Percentiles rank a stretch among this genome's conserved stretches.
Evolutionary conservation across 1,284 basidiomycete species (phyloP).

Genomic region (Austropuccinia psidii): DNA sequence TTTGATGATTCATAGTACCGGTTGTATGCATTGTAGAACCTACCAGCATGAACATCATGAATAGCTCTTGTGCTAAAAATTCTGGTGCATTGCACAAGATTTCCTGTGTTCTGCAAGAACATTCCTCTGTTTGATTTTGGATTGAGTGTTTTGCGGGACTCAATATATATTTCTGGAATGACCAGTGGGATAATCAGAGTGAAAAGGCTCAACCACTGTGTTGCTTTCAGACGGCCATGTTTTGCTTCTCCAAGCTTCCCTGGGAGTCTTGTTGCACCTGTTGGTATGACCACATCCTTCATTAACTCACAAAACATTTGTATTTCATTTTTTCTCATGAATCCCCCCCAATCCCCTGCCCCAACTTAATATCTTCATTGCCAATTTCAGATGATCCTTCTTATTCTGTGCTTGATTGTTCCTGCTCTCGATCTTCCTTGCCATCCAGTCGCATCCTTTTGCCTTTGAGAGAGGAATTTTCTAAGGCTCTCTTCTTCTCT

Average conservation of each 20-base stretch:
- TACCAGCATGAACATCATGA: not conserved
- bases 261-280: not conserved
- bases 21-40: not conserved
- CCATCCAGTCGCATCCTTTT: not conserved
- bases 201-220: conserved; percentile 13
- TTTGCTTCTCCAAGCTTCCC: conserved; percentile 1
- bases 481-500: not conserved
- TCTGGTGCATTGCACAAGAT: not conserved
- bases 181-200: not conserved
- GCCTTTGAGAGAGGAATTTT: not conserved
- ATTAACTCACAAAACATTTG: not conserved
- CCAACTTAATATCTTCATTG: no score
- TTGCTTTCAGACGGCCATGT: not conserved
- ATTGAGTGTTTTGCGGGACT: not conserved
- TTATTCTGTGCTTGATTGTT: no score
- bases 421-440: no score
- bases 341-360: not conserved
- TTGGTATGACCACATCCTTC: not conserved
- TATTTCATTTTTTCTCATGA: not conserved
- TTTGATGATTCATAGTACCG: not conserved
- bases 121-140: not conserved
- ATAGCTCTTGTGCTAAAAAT: not conserved
- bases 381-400: no score
- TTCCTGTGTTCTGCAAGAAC: not conserved
- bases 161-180: not conserved